phyloP scores from a whole-genome alignment of 768 basidiomycete genomes.

The Suillus lakei region DNA sequence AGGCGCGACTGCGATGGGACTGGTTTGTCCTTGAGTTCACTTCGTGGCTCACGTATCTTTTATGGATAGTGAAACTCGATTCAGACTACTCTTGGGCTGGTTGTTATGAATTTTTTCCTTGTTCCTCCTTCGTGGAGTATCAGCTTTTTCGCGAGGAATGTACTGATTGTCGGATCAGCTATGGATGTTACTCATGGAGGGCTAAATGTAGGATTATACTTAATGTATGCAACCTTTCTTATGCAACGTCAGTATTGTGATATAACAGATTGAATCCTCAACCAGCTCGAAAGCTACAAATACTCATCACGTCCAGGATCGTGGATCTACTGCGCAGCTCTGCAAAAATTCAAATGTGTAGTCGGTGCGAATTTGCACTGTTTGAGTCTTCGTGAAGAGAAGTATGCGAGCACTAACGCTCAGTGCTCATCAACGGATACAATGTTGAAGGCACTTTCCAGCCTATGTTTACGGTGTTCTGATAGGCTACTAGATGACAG shows the following conservation, averaged over 20 bases:
- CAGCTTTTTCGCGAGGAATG: background rate
- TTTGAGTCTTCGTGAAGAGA: background rate
- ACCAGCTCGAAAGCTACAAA: no score
- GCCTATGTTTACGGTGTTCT: background rate
- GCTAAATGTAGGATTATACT: background rate
- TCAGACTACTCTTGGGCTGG: background rate
- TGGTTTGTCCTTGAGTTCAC: background rate
- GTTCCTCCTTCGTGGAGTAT: background rate
- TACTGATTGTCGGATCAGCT: background rate
- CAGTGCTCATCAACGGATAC: background rate
- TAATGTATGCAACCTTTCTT: background rate
- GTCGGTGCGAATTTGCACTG: no score
- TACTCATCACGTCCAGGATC: no score
- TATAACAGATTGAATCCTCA: background rate
- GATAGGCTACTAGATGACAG: no score
- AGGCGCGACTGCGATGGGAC: background rate
- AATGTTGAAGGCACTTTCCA: background rate
- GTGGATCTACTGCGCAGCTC: no score
- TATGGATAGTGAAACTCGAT: background rate
- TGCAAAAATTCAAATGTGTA: no score
- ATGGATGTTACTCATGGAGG: no score
- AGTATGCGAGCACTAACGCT: background rate
- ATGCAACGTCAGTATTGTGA: background rate
- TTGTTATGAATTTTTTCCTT: background rate
- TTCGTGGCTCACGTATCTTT: constrained; percentile 1